A percentile compares a stretch with the other conserved stretches of the same genome.
phyloP scores from a whole-genome alignment of 441 rosid genomes.

The Cnidoscolus chayamansa region DNA sequence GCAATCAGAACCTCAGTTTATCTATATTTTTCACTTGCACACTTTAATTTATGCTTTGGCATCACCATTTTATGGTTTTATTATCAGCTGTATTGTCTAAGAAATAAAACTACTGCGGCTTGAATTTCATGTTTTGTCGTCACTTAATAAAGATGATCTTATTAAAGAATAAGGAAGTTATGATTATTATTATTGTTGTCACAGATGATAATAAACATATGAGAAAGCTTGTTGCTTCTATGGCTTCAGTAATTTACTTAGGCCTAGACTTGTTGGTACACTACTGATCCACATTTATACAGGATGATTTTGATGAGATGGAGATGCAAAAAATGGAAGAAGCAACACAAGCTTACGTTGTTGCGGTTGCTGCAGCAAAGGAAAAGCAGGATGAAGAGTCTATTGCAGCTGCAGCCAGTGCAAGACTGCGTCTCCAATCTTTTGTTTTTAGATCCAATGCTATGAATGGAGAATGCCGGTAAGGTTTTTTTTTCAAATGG shows the following conservation, averaged over 20 bases:
- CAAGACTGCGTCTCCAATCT: conserved; percentile 62
- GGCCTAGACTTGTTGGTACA: conserved; percentile 27
- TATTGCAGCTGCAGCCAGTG: conserved; percentile 58
- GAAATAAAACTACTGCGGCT: not conserved
- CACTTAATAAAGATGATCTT: not conserved
- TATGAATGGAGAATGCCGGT: conserved; percentile 1
- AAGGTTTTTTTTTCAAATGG: not conserved
- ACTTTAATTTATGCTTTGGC: not conserved
- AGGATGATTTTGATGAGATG: conserved; percentile 54
- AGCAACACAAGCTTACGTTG: conserved; percentile 62
- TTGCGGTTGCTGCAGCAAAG: conserved; percentile 60
- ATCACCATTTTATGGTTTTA: not conserved
- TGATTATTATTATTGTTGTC: not conserved
- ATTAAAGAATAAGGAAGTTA: not conserved
- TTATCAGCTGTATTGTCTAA: not conserved
- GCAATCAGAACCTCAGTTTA: not conserved
- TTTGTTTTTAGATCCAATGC: conserved; percentile 42
- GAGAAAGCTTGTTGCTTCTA: not conserved
- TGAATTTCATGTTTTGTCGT: not conserved
- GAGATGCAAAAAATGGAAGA: conserved; percentile 65
- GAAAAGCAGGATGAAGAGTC: conserved; percentile 77
- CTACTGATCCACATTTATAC: conserved; percentile 10
- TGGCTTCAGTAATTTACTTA: not conserved
- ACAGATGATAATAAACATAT: not conserved
- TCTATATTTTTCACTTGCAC: not conserved